These are phyloP conservation scores for Alisma plantagoaquatica DNA, from an alignment of 106 monocot species.

Conservation along the genomic window DNA sequence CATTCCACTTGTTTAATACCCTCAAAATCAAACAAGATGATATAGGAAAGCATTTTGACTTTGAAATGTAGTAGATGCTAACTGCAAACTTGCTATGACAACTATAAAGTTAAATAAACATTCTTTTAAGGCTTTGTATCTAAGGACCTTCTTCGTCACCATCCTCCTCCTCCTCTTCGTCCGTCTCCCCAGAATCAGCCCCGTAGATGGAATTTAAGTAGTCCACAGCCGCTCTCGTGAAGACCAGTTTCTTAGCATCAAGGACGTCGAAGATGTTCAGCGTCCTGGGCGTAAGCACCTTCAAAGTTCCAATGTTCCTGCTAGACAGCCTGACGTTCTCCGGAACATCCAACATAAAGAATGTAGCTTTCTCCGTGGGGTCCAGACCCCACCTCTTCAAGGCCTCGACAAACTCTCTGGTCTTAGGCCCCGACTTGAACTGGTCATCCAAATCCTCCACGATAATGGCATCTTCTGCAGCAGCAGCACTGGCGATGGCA, in stretches of 20 bases:
- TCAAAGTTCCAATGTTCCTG: conserved; percentile 84
- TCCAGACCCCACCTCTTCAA: conserved; percentile 78
- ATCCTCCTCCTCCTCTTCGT: too few species aligned
- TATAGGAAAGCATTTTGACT: too few species aligned
- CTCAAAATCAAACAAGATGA: too few species aligned
- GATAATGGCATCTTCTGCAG: conserved; percentile 31
- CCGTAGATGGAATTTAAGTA: conserved; percentile 79
- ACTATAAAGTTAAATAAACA: too few species aligned
- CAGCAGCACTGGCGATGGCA: conserved; percentile 69
- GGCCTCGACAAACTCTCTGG: conserved; percentile 67
- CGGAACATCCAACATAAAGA: conserved; percentile 59
- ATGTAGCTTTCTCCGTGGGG: conserved; percentile 64
- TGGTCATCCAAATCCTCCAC: conserved; percentile 53
- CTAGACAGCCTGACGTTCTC: conserved; percentile 55
- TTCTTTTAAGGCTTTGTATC: too few species aligned
- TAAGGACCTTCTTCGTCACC: too few species aligned
- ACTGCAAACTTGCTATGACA: too few species aligned
- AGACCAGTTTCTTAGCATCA: conserved; percentile 64
- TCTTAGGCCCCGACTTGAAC: conserved; percentile 46
- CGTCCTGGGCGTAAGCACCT: conserved; percentile 88
- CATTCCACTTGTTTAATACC: too few species aligned
- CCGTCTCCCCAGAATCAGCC: conserved; percentile 4
- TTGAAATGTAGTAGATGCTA: too few species aligned
- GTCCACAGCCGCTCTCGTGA: conserved; percentile 55
- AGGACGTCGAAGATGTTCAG: conserved; percentile 84